Evolutionary conservation across 257 asterid species (phyloP).

Genomic region (Solanum medicagineum): DNA sequence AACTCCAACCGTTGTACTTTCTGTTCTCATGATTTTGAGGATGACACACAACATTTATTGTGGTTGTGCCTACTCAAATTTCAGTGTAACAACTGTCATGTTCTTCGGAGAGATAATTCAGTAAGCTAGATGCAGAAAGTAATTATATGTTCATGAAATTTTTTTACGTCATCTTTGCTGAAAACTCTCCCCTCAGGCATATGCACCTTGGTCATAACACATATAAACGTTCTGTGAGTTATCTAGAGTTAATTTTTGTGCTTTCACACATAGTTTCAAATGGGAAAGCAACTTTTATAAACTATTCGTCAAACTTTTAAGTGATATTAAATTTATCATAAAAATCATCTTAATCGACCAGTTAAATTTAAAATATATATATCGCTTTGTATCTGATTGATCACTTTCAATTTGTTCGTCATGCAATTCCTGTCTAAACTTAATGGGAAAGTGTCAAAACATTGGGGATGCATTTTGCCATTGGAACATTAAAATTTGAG

Average conservation of each 20-base stretch:
- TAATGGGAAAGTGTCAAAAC: not conserved
- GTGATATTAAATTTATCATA: not conserved
- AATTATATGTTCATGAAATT: not conserved
- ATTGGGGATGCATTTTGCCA: not conserved
- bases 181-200: not conserved
- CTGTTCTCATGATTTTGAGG: not conserved
- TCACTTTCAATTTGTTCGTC: not conserved
- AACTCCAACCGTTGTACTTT: not conserved
- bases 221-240: not conserved
- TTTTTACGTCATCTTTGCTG: not conserved
- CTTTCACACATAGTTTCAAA: not conserved
- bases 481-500: not conserved
- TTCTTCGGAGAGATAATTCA: not conserved
- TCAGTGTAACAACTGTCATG: not conserved
- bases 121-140: not conserved
- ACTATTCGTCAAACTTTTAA: not conserved
- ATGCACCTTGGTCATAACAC: not conserved
- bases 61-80: not conserved
- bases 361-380: not conserved
- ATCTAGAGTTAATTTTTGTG: not conserved
- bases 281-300: not conserved
- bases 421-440: not conserved
- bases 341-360: not conserved
- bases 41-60: not conserved
- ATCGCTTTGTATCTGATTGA: not conserved